These are phyloP conservation scores for Areca catechu DNA, from an alignment of 176 grass and related monocot species.

Conservation along the genomic window DNA sequence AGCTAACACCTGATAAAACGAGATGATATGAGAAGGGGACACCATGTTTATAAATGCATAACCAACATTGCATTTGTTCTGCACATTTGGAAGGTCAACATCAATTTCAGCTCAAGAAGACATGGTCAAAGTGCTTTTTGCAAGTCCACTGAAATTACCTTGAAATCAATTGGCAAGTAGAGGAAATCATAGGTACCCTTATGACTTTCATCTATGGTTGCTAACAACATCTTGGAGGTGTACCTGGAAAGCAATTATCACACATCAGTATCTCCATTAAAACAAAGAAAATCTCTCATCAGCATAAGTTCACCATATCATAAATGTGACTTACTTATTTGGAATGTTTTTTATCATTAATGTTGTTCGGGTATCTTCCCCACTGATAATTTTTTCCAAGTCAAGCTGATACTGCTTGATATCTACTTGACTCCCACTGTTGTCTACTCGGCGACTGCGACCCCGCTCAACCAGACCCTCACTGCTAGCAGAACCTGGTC, in stretches of 20 bases:
- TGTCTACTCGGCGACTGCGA: conserved; percentile 38
- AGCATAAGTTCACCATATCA: no score
- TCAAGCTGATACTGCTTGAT: conserved; percentile 90
- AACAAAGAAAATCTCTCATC: no score
- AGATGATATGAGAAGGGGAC: conserved; percentile 70
- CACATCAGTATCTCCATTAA: no score
- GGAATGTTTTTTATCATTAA: conserved; percentile 99
- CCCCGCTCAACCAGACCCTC: conserved; percentile 41
- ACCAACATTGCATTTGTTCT: conserved; percentile 99
- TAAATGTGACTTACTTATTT: conserved; percentile 48
- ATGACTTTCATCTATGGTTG: conserved; percentile 79
- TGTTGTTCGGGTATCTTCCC: conserved; percentile 77
- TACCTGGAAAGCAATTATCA: conserved; percentile 37
- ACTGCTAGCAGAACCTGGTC: conserved; percentile 34
- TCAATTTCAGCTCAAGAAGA: conserved; percentile 5
- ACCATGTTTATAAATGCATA: conserved; percentile 99
- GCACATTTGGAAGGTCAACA: conserved; percentile 17
- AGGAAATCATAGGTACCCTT: conserved; percentile 89
- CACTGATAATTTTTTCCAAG: conserved; percentile 72
- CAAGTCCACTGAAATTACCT: conserved; percentile 31
- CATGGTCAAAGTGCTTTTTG: background rate
- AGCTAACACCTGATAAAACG: conserved; percentile 68
- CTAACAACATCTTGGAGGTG: conserved; percentile 95
- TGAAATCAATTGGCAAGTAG: conserved; percentile 98
- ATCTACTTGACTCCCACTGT: conserved; percentile 43